Conservation (phyloP, 2,329 filamentous ascomycete genomes). For the Parastagonospora nodorum region DNA sequence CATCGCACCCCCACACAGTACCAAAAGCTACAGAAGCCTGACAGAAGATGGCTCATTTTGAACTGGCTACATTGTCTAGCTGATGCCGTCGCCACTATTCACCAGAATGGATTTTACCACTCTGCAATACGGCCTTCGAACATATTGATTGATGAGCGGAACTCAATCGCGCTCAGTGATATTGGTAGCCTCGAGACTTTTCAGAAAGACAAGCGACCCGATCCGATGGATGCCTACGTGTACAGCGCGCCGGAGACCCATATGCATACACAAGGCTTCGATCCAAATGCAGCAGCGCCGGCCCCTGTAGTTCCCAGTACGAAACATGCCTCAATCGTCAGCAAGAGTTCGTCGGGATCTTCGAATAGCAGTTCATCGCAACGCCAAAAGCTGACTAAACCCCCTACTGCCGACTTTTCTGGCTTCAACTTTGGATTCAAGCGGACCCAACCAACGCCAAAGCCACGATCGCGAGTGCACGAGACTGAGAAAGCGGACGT, state of each 20-base stretch:
- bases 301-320: constrained; percentile 18
- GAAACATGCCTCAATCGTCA: constrained; percentile 39
- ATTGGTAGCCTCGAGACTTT: constrained; percentile 56
- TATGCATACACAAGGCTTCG: constrained; percentile 34
- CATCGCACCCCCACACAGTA: constrained; percentile 64
- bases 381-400: constrained; percentile 41
- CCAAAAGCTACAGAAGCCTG: constrained; percentile 65
- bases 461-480: constrained; percentile 32
- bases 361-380: constrained; percentile 39
- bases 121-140: constrained; percentile 73
- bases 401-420: constrained; percentile 38
- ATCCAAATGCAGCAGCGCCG: constrained; percentile 14
- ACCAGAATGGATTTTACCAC: constrained; percentile 67
- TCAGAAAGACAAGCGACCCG: constrained; percentile 57
- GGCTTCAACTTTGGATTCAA: constrained; percentile 47
- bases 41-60: constrained; percentile 64
- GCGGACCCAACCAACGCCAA: constrained; percentile 33
- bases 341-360: constrained; percentile 44
- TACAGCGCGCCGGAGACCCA: constrained; percentile 70
- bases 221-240: constrained; percentile 73
- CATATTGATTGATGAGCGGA: constrained; percentile 68
- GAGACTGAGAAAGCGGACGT: constrained; percentile 63
- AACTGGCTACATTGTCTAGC: constrained; percentile 78
- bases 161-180: constrained; percentile 71
- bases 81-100: constrained; percentile 70